A percentile compares a stretch with the other conserved stretches of the same genome.
phyloP scores from a whole-genome alignment of 2,329 filamentous ascomycete species.

The Calonectria pauciramosa region DNA sequence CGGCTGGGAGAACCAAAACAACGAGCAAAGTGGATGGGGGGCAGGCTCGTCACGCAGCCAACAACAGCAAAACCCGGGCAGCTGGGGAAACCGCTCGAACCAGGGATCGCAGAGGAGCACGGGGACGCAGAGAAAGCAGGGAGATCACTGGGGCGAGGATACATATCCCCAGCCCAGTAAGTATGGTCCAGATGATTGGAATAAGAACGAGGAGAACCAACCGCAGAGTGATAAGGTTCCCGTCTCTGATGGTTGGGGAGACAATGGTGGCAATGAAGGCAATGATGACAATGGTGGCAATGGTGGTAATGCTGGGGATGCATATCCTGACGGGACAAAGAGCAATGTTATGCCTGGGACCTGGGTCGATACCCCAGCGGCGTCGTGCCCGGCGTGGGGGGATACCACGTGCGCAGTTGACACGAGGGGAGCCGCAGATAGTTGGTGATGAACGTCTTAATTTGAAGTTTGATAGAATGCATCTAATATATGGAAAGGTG shows the following conservation, averaged over 20 bases:
- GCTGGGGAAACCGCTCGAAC: not conserved
- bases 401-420: constrained; percentile 49
- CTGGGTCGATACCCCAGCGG: constrained; percentile 40
- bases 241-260: not conserved
- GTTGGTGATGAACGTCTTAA: constrained; percentile 28
- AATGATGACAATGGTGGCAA: too few relatives aligned
- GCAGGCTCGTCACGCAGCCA: constrained; percentile 19
- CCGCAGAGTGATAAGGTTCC: constrained; percentile 18
- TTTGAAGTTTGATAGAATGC: constrained; percentile 21
- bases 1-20: not conserved
- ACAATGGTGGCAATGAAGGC: constrained; percentile 35
- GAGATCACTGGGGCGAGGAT: constrained; percentile 40
- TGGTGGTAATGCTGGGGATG: constrained; percentile 25
- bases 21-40: not conserved
- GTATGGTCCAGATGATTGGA: not conserved
- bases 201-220: constrained; percentile 21
- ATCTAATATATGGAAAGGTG: constrained; percentile 34
- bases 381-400: constrained; percentile 43
- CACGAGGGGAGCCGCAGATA: constrained; percentile 43
- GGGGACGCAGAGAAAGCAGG: constrained; percentile 30
- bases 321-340: not conserved
- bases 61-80: not conserved
- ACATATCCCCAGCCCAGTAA: constrained; percentile 21
- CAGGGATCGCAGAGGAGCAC: constrained; percentile 36
- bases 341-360: constrained; percentile 52